Conservation (phyloP, 2,329 filamentous ascomycete genomes). For the Fusarium siculi region DNA sequence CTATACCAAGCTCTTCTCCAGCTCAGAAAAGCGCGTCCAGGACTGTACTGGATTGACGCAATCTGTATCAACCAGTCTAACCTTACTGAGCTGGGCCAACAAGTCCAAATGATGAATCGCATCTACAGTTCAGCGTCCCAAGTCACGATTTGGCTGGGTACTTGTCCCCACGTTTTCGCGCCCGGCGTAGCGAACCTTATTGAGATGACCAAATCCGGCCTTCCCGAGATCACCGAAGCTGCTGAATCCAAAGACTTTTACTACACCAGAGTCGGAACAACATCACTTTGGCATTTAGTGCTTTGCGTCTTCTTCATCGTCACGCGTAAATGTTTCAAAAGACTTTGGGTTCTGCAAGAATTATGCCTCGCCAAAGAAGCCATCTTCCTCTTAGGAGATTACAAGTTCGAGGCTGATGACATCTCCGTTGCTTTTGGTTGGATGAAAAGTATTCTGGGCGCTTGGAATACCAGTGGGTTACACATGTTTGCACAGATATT, state of each 20-base stretch:
- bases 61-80: neutral
- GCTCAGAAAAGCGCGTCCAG: neutral
- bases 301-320: neutral
- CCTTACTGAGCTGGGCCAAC: neutral
- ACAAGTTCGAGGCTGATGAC: neutral
- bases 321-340: neutral
- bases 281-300: neutral
- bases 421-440: neutral
- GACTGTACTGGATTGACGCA: neutral
- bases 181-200: neutral
- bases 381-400: neutral
- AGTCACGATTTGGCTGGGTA: neutral
- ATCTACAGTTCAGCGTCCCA: neutral
- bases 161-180: neutral
- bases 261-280: neutral
- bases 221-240: neutral
- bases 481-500: neutral
- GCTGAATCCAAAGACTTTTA: neutral
- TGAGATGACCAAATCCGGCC: neutral
- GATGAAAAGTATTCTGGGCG: neutral
- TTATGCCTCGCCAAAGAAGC: neutral
- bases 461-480: neutral
- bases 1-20: neutral
- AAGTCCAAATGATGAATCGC: neutral
- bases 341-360: neutral